These are phyloP conservation scores for Parsonsia alboflavescens DNA, from an alignment of 257 asterid species.

Conservation along the genomic window DNA sequence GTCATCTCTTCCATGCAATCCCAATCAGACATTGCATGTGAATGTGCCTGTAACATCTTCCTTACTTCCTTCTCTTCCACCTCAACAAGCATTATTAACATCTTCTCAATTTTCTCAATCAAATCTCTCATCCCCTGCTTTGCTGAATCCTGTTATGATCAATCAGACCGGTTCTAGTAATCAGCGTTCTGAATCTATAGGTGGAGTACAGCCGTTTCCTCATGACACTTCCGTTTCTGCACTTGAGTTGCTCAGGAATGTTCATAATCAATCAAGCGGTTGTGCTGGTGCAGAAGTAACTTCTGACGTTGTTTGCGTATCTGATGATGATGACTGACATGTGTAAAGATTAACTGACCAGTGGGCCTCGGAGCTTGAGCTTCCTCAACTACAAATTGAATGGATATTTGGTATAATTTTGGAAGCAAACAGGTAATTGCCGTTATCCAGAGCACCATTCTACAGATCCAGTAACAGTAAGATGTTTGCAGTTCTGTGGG, in stretches of 20 bases:
- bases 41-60: constrained; percentile 17
- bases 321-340: constrained; percentile 52
- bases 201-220: constrained; percentile 11
- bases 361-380: neutral
- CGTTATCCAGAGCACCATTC: neutral
- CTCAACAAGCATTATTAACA: constrained; percentile 14
- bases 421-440: neutral
- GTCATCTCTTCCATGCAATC: constrained; percentile 16
- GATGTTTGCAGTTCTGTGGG: neutral
- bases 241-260: constrained; percentile 22
- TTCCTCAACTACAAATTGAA: neutral
- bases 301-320: constrained; percentile 51
- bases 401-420: neutral
- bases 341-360: neutral
- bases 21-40: constrained; percentile 17
- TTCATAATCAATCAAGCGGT: constrained; percentile 23
- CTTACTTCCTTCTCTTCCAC: constrained; percentile 12
- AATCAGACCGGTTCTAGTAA: constrained; percentile 16
- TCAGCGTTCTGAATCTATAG: constrained; percentile 11
- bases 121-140: constrained; percentile 13
- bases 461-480: neutral
- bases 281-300: constrained; percentile 12
- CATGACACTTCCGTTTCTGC: constrained; percentile 19
- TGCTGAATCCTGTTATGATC: constrained; percentile 2
- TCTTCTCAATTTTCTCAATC: constrained; percentile 9